A percentile compares a stretch with the other conserved stretches of the same genome.
phyloP scores from a whole-genome alignment of 495 filamentous ascomycete species.

The Astrocystis sublimbata region DNA sequence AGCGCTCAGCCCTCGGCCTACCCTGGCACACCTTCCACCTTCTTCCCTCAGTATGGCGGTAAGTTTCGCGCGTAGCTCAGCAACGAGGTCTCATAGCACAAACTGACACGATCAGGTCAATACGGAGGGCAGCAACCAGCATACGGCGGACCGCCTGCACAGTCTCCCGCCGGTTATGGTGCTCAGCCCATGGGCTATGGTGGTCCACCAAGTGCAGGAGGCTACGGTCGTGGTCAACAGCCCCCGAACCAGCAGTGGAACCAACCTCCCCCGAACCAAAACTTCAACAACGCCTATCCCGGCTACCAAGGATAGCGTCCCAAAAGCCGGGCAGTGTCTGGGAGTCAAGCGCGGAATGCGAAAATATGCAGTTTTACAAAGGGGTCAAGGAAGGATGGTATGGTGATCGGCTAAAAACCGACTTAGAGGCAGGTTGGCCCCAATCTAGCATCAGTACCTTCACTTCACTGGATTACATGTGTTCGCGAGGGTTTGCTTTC shows the following conservation, averaged over 20 bases:
- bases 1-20: conserved; percentile 56
- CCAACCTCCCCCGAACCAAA: conserved; percentile 58
- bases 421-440: conserved; percentile 9
- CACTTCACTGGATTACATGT: conserved; percentile 27
- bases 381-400: conserved; percentile 12
- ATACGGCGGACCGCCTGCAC: conserved; percentile 54
- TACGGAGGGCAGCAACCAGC: conserved; percentile 54
- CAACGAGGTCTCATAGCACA: conserved; percentile 21
- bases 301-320: conserved; percentile 57
- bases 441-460: conserved; percentile 13
- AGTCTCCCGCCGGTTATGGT: conserved; percentile 62
- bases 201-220: conserved; percentile 71
- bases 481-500: conserved; percentile 20
- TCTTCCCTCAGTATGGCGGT: conserved; percentile 91
- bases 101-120: conserved; percentile 40
- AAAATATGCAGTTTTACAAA: conserved; percentile 9
- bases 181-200: conserved; percentile 62
- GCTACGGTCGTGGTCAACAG: conserved; percentile 80
- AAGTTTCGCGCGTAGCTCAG: conserved; percentile 59
- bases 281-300: conserved; percentile 60
- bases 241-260: conserved; percentile 74
- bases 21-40: conserved; percentile 75
- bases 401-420: conserved; percentile 8
- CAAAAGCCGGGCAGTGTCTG: neutral
- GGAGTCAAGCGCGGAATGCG: neutral